Percentiles rank a stretch among this genome's conserved stretches.
Conservation (phyloP, 2,329 filamentous ascomycete genomes). For the Fusarium domesticum region DNA sequence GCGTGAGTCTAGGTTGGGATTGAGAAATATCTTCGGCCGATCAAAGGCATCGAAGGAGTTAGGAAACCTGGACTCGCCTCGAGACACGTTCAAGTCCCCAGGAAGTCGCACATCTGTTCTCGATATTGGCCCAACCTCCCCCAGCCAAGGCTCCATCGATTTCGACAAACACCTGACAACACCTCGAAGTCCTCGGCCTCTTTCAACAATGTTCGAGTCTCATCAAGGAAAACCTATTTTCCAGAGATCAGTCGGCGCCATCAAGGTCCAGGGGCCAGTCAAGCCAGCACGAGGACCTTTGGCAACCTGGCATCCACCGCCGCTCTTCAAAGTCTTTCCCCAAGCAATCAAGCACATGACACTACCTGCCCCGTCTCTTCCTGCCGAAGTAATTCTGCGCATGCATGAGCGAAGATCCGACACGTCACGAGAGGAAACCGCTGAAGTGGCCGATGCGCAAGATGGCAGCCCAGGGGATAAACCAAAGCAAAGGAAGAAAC, state of each 20-base stretch:
- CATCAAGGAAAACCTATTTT: conserved; percentile 12
- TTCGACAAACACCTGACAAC: conserved; percentile 36
- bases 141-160: conserved; percentile 34
- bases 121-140: conserved; percentile 45
- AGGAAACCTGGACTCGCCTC: conserved; percentile 31
- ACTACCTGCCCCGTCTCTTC: conserved; percentile 63
- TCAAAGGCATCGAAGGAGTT: conserved; percentile 39
- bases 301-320: conserved; percentile 63
- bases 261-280: conserved; percentile 14
- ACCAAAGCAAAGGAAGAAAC: conserved; percentile 43
- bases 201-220: conserved; percentile 27
- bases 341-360: conserved; percentile 75
- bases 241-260: conserved; percentile 7
- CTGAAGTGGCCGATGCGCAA: conserved; percentile 9
- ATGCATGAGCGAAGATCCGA: conserved; percentile 49
- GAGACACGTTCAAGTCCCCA: conserved; percentile 33
- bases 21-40: conserved; percentile 51
- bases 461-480: conserved; percentile 31
- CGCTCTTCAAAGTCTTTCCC: conserved; percentile 82
- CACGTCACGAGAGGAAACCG: conserved; percentile 17
- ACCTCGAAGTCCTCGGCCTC: conserved; percentile 22
- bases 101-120: conserved; percentile 46
- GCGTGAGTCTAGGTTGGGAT: conserved; percentile 51
- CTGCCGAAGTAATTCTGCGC: conserved; percentile 67
- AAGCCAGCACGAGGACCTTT: conserved; percentile 33